Percentiles rank a stretch among this genome's conserved stretches.
Conservation (phyloP, 1,284 basidiomycete genomes). For the Sporisorium iseilematis-ciliati region DNA sequence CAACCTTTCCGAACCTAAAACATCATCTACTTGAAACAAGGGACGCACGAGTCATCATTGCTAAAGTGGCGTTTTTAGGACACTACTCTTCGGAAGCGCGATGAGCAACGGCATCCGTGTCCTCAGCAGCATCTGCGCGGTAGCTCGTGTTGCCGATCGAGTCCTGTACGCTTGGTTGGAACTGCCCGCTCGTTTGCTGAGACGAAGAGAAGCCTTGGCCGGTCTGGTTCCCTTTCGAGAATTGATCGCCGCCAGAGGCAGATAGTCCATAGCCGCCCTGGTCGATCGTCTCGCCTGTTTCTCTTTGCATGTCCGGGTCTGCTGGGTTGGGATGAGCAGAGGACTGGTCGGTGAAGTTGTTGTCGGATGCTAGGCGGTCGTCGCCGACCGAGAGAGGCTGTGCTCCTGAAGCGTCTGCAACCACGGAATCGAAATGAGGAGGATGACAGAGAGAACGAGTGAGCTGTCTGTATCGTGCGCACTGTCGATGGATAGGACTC, state of each 20-base stretch:
- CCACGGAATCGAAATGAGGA: neutral
- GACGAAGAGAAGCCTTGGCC: slow-evolving; percentile 44
- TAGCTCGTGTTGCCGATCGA: slow-evolving; percentile 28
- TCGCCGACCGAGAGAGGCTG: slow-evolving; percentile 43
- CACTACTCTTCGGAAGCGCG: slow-evolving; percentile 16
- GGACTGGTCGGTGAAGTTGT: slow-evolving; percentile 44
- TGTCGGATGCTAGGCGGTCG: slow-evolving; percentile 43
- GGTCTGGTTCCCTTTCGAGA: slow-evolving; percentile 43
- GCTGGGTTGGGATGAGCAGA: slow-evolving; percentile 35
- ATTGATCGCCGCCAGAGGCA: slow-evolving; percentile 43
- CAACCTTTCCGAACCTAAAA: neutral
- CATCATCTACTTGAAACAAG: neutral
- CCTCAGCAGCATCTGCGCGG: slow-evolving; percentile 27
- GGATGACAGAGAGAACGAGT: neutral
- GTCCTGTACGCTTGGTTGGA: slow-evolving; percentile 42
- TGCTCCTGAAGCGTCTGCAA: slow-evolving; percentile 25
- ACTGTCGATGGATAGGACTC: neutral
- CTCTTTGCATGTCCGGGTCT: slow-evolving; percentile 18
- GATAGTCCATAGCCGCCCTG: slow-evolving; percentile 47
- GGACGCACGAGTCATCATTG: slow-evolving; percentile 4
- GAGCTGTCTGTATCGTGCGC: neutral
- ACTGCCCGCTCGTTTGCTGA: slow-evolving; percentile 24
- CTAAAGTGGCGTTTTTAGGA: too few relatives aligned
- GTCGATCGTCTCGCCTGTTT: slow-evolving; percentile 41
- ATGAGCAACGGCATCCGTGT: slow-evolving; percentile 24